These are phyloP conservation scores for Mortierella sp. DNA, from an alignment of 371 early-diverging fungal species.

Conservation along the genomic window DNA sequence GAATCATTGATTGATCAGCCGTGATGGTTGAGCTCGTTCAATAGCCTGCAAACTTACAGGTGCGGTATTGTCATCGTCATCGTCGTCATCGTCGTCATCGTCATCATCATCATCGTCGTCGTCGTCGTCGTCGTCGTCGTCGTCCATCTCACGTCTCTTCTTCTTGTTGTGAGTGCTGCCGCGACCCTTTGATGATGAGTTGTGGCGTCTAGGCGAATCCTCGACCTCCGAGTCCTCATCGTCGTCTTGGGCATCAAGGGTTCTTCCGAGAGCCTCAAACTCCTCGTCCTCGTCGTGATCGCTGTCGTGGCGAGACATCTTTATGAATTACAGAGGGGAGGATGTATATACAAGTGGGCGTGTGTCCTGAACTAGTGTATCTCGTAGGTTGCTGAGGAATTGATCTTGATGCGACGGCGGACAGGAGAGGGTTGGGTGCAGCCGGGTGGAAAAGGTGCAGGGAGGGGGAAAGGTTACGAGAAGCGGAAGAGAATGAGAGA, in stretches of 20 bases:
- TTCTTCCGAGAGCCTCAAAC: slow-evolving; percentile 57
- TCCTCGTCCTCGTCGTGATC: slow-evolving; percentile 71
- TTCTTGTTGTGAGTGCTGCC: slow-evolving; percentile 7
- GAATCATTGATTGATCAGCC: slow-evolving; percentile 4
- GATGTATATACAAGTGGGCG: not conserved
- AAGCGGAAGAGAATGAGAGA: not conserved
- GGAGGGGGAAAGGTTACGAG: not conserved
- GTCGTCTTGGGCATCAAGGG: slow-evolving; percentile 63
- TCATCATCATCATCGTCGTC: slow-evolving; percentile 60
- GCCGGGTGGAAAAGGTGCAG: not conserved
- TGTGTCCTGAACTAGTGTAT: no score
- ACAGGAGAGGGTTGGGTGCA: slow-evolving; percentile 4
- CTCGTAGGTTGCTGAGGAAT: slow-evolving; percentile 7
- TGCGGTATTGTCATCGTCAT: slow-evolving; percentile 54
- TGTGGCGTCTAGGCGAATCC: slow-evolving; percentile 14
- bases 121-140: slow-evolving; percentile 71
- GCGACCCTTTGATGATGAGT: slow-evolving; percentile 5
- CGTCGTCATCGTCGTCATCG: slow-evolving; percentile 64
- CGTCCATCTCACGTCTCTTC: slow-evolving; percentile 38
- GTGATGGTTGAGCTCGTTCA: slow-evolving; percentile 10
- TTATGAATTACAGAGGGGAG: not conserved
- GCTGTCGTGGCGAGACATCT: slow-evolving; percentile 54
- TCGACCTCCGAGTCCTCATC: slow-evolving; percentile 38
- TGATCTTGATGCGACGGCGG: not conserved
- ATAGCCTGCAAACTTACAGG: slow-evolving; percentile 35